Base-by-base conservation (phyloP, 495 filamentous ascomycete species). In the Parmelia sp. region DNA sequence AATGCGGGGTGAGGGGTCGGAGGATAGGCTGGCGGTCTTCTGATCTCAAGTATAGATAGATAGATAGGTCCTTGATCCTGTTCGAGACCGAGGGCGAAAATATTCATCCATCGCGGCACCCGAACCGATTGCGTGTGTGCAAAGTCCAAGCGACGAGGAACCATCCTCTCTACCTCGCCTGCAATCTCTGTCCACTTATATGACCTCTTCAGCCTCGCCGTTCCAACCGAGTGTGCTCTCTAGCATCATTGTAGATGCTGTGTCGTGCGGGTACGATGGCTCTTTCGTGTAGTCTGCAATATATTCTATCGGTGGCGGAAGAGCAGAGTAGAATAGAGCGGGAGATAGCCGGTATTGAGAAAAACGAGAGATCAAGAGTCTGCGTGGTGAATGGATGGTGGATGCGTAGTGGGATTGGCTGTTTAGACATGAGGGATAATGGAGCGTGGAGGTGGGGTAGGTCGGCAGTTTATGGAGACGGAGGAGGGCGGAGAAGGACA, bases 71-170 rank as follows among this genome's bases (percentile, higher is more conserved):
- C n/a, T n/a, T n/a, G n/a, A n/a, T n/a, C n/a, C n/a, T n/a, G n/a
- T n/a, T n/a, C n/a, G n/a, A 91, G 85, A 25, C 93, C 93, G 9
- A 96, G 80, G 4, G 84, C 88, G 64, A 96, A 88, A 15, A 97
- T 95, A 83, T 76, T 98, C 97, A 78, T 98, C 94, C 21, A 98
- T 83, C 40, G 94, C 94, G 12, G 90, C 95, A 10, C 92, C 95
- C 57, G 91, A 96, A 56, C 86, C 95, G 65, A 97, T 86, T 0
- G 80, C 15, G 75, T 82, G 60, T 89, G 83, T 21, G 90, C 92
- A 71, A 96, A 97, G 25, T 74, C 71, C 47, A 87, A 68, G 62
- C 78, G 78, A 15, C 80, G 79, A 66, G 79, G 77, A 7, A 70
- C 71, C 86, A 82, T 1, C 81, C 82, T 21, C 94, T 83, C 69